phyloP scores from a whole-genome alignment of 148 eudicot genomes.

The Vaccinium myrtillus region DNA sequence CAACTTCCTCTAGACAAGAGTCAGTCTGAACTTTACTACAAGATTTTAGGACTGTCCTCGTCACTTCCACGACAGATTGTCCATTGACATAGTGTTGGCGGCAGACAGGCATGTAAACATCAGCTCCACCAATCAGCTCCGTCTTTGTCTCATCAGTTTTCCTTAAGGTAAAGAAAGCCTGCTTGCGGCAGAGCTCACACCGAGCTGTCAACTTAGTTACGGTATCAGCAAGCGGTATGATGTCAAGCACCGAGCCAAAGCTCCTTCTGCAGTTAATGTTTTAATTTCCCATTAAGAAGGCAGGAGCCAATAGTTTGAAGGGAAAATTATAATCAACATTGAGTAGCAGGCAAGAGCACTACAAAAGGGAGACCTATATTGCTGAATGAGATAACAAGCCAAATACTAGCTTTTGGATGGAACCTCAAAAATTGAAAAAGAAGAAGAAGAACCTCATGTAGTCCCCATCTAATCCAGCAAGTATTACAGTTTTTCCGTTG shows the following conservation, averaged over 20 bases:
- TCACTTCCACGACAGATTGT: conserved; percentile 35
- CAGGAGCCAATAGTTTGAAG: background rate
- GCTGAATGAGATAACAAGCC: background rate
- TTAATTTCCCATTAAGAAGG: background rate
- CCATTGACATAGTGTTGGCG: conserved; percentile 79
- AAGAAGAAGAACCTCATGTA: conserved; percentile 59
- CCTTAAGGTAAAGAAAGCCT: conserved; percentile 72
- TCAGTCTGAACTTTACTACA: conserved; percentile 23
- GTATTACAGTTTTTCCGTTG: conserved; percentile 66
- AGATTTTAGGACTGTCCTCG: conserved; percentile 28
- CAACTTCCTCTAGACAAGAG: conserved; percentile 25
- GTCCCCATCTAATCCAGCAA: conserved; percentile 94
- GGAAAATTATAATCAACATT: background rate
- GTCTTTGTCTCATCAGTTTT: conserved; percentile 63
- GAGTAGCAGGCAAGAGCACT: background rate
- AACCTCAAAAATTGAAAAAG: background rate
- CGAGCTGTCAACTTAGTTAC: conserved; percentile 88
- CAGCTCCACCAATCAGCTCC: conserved; percentile 78
- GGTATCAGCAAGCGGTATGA: conserved; percentile 85
- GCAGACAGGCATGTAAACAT: conserved; percentile 91
- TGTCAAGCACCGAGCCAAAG: conserved; percentile 78
- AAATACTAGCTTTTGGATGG: background rate
- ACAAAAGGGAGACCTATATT: background rate
- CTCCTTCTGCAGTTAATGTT: conserved; percentile 51
- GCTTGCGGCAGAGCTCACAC: conserved; percentile 75